Evolutionary conservation across 73 alveolate genomes (phyloP), one percentile per base, ranked within the genome.

Genomic region (Tetrahymena thermophila): DNA sequence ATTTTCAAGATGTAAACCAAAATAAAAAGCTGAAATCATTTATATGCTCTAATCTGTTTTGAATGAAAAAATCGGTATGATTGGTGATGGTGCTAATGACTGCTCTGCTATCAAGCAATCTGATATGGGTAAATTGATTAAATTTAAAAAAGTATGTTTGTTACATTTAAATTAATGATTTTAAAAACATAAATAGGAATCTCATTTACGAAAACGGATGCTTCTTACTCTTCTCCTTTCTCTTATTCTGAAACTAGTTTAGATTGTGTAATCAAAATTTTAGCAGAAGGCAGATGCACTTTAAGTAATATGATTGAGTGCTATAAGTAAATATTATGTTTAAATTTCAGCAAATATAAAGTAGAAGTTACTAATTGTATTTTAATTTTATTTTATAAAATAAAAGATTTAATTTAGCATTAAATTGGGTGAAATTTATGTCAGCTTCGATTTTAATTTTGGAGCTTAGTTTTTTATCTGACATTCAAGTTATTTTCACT

Each of bases 21-120:
- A 98, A 94, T 97, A 98, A 58, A 98, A 98, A 94, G 97, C 98
- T 35, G 94, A 94, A 93, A 96, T 98, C 10, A 98, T 98, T 7
- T 97, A 96, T 38, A 96, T 97, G 35, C 95, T 97, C 16, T 94
- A 98, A 94, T 94, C 89, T 23, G 25, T 97, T 10, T 93, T 96
- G 56, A 31, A 95, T 84, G 97, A 96, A 96, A 85, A 94, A 43
- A 98, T 98, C 34, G 97, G 97, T 55, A 98, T 98, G 99, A 97
- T 98, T 50, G 99, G 99, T 23, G 99, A 98, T 95, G 99, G 99
- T 0, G 99, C 99, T 4, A 98, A 98, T 97, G 99, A 98, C 95
- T 98, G 99, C 94, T 96, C 97, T 94, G 99, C 99, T 43, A 95
- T 98, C 83, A 98, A 98, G 95, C 94, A 97, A 40, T 99, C 99